A percentile compares a stretch with the other conserved stretches of the same genome.
phyloP scores from a whole-genome alignment of 2,329 filamentous ascomycete species.

The Periconia sp. region DNA sequence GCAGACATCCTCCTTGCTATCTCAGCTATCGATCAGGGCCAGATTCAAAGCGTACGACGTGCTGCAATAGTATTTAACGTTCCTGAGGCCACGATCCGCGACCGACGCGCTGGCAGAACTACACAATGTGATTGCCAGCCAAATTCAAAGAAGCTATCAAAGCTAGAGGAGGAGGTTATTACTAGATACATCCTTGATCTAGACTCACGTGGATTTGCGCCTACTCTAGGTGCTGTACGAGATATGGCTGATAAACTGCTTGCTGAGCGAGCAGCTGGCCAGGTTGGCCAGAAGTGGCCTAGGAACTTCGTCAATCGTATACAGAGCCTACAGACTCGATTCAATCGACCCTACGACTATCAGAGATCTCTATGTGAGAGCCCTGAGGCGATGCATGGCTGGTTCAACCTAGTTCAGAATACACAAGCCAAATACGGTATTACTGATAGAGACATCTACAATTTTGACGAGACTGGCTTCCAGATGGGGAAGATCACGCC shows the following conservation, averaged over 20 bases:
- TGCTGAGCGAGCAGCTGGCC: too few relatives aligned
- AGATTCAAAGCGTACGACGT: slow-evolving; percentile 3
- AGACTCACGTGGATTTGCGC: slow-evolving; percentile 11
- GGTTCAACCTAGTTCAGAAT: too few relatives aligned
- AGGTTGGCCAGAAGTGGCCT: too few relatives aligned
- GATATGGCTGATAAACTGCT: slow-evolving; percentile 12
- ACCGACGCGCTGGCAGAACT: slow-evolving; percentile 3
- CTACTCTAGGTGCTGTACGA: slow-evolving; percentile 4
- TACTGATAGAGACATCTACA: too few relatives aligned
- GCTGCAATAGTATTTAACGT: slow-evolving; percentile 9
- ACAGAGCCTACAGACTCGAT: slow-evolving; percentile 7
- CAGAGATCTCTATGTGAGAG: too few relatives aligned
- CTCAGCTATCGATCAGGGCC: slow-evolving; percentile 8
- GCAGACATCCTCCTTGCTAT: slow-evolving; percentile 8
- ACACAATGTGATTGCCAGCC: slow-evolving; percentile 2
- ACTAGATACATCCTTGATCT: slow-evolving; percentile 15
- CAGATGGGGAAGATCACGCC: too few relatives aligned
- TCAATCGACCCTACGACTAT: slow-evolving; percentile 16
- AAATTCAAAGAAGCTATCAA: slow-evolving; percentile 11
- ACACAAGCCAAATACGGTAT: too few relatives aligned
- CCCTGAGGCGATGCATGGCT: too few relatives aligned
- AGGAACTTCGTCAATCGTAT: slow-evolving; percentile 17
- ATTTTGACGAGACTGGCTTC: too few relatives aligned
- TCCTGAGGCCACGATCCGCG: not conserved
- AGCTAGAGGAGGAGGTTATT: slow-evolving; percentile 7